Base-by-base conservation (phyloP, 2,329 filamentous ascomycete genomes). In the Penicillium aurantiogriseum region DNA sequence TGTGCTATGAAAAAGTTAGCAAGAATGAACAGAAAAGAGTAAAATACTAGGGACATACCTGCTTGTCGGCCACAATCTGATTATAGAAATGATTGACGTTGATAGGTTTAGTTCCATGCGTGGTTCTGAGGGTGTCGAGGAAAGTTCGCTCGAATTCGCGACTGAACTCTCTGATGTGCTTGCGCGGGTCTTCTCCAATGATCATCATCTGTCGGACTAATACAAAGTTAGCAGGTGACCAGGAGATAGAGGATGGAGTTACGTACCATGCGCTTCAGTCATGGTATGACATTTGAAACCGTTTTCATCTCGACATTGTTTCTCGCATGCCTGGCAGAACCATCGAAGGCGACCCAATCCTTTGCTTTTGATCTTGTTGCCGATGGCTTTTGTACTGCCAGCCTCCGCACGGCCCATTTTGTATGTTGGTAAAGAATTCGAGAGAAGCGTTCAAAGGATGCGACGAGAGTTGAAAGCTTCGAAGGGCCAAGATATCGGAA, bases 41-140 rank as follows among this genome's bases (percentile, higher is more conserved):
- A 21, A 2, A 35, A 25, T 25, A 4, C 5, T 3, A 47, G 5
- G 4, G 15, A 47, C 45, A 25, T 47, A 47, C 45, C 31, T 69
- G 49, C 15, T 57, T 53, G 57, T 93, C 88, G 17, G 86, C 83
- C 65, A 97, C 97, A 68, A 96, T 94, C 70, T 92, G 88, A 72
- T 97, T 91, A 76, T 99, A 99, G 74, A 97, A 97, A 60, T 90
- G 87, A 70, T 99, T 99, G 51, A 92, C 85, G 35, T 92, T 84
- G 1, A 97, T 87, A 67, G 86, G 84, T 75, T 99, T 99, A 76
- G 96, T 92, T 61, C 92, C 91, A 69, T 99, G 94, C 0, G 88
- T 85, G 0, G 92, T 96, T 56, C 86, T 84, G 7, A 99, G 80
- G 2, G 94, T 80, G 56, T 85, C 80, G 1, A 95, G 62, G 67